Conservation (phyloP, 75 land plant genomes). For the Azolla pinnata region DNA sequence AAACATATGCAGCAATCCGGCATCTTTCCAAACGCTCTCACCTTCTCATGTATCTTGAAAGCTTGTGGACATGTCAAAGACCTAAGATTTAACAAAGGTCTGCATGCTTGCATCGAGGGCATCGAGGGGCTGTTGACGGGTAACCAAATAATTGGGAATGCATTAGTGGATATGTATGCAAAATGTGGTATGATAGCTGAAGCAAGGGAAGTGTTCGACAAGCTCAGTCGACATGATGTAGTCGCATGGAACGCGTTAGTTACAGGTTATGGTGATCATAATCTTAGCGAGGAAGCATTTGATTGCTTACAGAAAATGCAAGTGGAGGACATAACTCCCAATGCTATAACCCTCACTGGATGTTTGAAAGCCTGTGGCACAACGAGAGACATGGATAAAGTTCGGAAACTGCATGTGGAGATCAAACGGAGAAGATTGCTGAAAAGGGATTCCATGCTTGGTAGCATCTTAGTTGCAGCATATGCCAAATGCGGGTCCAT, state of each 20-base stretch:
- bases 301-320: constrained; percentile 29
- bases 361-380: constrained; percentile 37
- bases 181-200: constrained; percentile 36
- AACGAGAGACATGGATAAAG: neutral
- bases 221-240: constrained; percentile 23
- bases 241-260: constrained; percentile 52
- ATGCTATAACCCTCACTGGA: constrained; percentile 35
- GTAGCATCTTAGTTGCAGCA: neutral
- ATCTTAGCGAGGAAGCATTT: constrained; percentile 18
- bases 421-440: neutral
- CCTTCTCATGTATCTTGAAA: no score
- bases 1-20: no score
- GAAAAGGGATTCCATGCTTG: neutral
- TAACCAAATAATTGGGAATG: constrained; percentile 46
- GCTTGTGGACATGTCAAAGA: no score
- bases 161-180: constrained; percentile 56
- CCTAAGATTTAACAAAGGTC: no score
- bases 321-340: constrained; percentile 36
- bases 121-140: no score
- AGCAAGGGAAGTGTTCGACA: constrained; percentile 48
- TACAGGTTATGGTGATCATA: constrained; percentile 33
- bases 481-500: constrained; percentile 7
- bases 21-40: no score
- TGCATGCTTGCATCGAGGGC: no score
- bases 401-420: neutral